phyloP scores from a whole-genome alignment of 2,329 filamentous ascomycete genomes.

The Fusarium equiseti region DNA sequence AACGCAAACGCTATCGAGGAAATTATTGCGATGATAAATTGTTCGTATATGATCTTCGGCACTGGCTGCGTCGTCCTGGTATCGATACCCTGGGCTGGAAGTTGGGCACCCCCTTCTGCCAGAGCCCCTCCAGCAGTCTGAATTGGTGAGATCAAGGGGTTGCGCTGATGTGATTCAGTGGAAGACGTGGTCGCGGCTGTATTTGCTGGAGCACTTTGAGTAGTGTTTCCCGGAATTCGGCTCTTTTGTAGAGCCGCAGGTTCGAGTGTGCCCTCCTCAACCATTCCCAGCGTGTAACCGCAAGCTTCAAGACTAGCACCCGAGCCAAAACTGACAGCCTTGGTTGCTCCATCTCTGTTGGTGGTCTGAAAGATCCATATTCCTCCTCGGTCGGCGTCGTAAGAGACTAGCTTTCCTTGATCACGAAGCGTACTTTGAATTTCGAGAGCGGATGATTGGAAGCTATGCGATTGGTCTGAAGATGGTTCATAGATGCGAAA shows the following conservation, averaged over 20 bases:
- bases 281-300: constrained; percentile 58
- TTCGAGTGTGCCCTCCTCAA: constrained; percentile 65
- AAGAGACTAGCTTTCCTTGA: constrained; percentile 66
- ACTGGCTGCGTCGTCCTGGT: constrained; percentile 40
- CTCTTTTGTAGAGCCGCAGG: constrained; percentile 62
- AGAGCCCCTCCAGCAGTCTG: constrained; percentile 23
- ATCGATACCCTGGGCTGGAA: constrained; percentile 47
- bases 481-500: constrained; percentile 68
- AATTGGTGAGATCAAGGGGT: constrained; percentile 36
- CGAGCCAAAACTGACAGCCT: constrained; percentile 47
- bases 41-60: constrained; percentile 63
- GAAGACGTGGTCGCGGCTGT: constrained; percentile 58
- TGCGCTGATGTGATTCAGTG: constrained; percentile 53
- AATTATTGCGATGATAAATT: constrained; percentile 65
- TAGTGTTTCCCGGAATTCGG: constrained; percentile 54
- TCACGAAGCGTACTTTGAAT: constrained; percentile 64
- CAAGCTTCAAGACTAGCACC: constrained; percentile 58
- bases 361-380: constrained; percentile 68
- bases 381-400: constrained; percentile 62
- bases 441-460: constrained; percentile 62
- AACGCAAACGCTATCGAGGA: constrained; percentile 64
- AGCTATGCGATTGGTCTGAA: constrained; percentile 57
- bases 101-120: constrained; percentile 48
- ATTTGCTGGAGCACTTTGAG: constrained; percentile 60
- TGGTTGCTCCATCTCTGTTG: constrained; percentile 55